Evolutionary conservation across 352 stramenopile genomes (phyloP).

Genomic region (Phytophthora sojae): DNA sequence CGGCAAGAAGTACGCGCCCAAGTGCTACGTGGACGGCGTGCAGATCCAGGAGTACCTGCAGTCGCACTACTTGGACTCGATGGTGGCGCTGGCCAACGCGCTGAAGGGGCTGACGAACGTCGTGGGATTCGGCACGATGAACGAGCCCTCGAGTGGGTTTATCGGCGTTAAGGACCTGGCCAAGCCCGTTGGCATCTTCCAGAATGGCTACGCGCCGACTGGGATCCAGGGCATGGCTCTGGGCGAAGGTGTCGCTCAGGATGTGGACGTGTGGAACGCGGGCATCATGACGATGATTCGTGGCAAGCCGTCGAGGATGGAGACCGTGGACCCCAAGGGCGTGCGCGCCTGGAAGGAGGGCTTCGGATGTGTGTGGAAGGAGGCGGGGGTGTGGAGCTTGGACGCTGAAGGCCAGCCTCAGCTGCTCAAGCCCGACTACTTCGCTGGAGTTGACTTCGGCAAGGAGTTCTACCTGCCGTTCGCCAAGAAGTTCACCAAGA

Average conservation of each 20-base stretch:
- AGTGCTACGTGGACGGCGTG: conserved; percentile 71
- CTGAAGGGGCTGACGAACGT: conserved; percentile 79
- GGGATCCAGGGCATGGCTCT: conserved; percentile 82
- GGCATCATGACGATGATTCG: conserved; percentile 66
- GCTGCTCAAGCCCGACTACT: conserved; percentile 70
- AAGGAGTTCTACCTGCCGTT: conserved; percentile 83
- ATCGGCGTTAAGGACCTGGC: conserved; percentile 63
- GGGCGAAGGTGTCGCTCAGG: conserved; percentile 62
- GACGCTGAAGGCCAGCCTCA: conserved; percentile 35
- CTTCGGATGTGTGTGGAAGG: conserved; percentile 74
- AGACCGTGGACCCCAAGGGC: conserved; percentile 60
- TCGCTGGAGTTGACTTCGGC: conserved; percentile 69
- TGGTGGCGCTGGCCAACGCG: conserved; percentile 65
- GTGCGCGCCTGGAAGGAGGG: conserved; percentile 68
- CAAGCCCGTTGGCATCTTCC: conserved; percentile 50
- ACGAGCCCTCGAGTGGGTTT: conserved; percentile 82
- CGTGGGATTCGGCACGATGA: conserved; percentile 90
- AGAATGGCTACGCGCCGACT: conserved; percentile 70
- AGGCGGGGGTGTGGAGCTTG: conserved; percentile 75
- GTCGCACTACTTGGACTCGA: conserved; percentile 83
- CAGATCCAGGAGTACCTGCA: conserved; percentile 89
- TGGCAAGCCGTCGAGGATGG: conserved; percentile 44
- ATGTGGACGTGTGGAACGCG: conserved; percentile 67
- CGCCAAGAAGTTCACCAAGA: conserved; percentile 52
- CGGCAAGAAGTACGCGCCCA: conserved; percentile 72